Percentiles rank a stretch among this genome's conserved stretches.
Conservation (phyloP, 371 early-diverging fungal genomes). For the Syncephalastrum contaminatum region DNA sequence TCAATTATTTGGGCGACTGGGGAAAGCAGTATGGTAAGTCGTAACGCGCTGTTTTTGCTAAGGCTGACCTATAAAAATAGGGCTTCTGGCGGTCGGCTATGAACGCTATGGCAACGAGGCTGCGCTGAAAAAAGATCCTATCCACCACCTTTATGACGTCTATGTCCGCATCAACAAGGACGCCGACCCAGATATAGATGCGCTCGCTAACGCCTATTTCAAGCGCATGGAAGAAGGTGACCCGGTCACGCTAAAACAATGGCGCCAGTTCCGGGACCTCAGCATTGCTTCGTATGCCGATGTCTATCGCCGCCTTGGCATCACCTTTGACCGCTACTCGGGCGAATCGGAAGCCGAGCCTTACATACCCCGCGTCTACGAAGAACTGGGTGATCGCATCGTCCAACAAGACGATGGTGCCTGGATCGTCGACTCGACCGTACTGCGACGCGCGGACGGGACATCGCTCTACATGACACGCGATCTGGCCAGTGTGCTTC, state of each 20-base stretch:
- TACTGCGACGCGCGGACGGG: slow-evolving; percentile 89
- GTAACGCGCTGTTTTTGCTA: not conserved
- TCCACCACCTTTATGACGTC: slow-evolving; percentile 93
- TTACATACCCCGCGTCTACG: slow-evolving; percentile 70
- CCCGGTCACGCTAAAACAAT: slow-evolving; percentile 66
- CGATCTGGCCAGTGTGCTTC: slow-evolving; percentile 91
- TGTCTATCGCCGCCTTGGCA: slow-evolving; percentile 85
- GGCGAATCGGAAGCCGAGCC: slow-evolving; percentile 92
- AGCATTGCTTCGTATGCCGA: slow-evolving; percentile 87
- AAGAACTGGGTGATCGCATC: slow-evolving; percentile 44
- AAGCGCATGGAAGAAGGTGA: slow-evolving; percentile 94
- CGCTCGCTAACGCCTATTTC: slow-evolving; percentile 88
- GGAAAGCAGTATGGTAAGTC: slow-evolving; percentile 97
- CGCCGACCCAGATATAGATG: slow-evolving; percentile 64
- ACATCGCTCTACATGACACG: slow-evolving; percentile 89
- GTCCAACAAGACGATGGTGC: slow-evolving; percentile 60
- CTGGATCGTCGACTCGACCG: slow-evolving; percentile 67
- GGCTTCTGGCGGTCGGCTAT: slow-evolving; percentile 95
- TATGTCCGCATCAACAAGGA: slow-evolving; percentile 90
- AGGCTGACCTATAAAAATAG: slow-evolving; percentile 11
- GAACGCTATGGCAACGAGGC: slow-evolving; percentile 80
- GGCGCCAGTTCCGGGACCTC: slow-evolving; percentile 85
- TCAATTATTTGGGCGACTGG: slow-evolving; percentile 99
- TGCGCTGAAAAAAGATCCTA: slow-evolving; percentile 83
- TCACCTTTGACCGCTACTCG: slow-evolving; percentile 93